phyloP scores from a whole-genome alignment of 495 filamentous ascomycete species.

The Lophium mytilinum region DNA sequence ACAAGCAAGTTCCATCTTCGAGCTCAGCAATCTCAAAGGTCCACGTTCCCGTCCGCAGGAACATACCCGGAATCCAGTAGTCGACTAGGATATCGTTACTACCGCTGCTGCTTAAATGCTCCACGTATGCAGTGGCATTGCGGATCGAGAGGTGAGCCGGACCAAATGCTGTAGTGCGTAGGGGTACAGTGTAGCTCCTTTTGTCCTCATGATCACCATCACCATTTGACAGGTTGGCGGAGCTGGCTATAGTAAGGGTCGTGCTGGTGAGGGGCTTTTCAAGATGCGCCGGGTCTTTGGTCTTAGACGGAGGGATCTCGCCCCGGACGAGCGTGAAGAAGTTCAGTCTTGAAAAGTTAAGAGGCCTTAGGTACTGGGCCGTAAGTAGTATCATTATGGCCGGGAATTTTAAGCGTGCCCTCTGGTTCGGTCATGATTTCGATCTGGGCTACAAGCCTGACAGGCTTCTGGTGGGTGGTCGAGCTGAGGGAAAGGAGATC shows the following conservation, averaged over 20 bases:
- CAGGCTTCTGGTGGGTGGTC: background rate
- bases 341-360: background rate
- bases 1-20: background rate
- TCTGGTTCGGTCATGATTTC: background rate
- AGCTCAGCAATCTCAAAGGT: background rate
- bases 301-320: background rate
- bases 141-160: background rate
- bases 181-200: background rate
- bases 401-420: background rate
- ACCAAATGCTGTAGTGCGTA: background rate
- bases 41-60: background rate
- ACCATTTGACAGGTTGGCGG: background rate
- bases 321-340: background rate
- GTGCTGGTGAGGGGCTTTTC: background rate
- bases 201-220: background rate
- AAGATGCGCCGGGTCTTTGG: background rate
- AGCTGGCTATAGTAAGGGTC: background rate
- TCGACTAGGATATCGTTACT: background rate
- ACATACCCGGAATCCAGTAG: background rate
- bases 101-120: background rate
- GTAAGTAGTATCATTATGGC: background rate
- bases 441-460: background rate
- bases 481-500: background rate
- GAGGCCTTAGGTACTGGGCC: background rate
- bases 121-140: background rate